Conservation (phyloP, 2,329 filamentous ascomycete genomes). For the Penicillium sp. region DNA sequence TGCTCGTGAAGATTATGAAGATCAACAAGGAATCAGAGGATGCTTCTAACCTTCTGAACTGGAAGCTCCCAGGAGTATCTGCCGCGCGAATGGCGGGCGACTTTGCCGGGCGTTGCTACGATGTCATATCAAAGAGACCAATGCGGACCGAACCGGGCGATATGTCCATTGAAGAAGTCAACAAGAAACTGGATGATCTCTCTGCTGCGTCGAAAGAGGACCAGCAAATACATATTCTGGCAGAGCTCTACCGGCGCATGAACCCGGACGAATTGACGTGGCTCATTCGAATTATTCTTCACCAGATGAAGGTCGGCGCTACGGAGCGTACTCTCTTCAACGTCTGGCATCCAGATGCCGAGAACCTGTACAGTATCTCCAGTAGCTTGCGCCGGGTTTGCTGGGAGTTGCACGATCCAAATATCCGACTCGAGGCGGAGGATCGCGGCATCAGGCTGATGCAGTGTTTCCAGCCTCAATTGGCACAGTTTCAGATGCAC, state of each 20-base stretch:
- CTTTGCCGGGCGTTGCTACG: constrained; percentile 87
- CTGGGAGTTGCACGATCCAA: constrained; percentile 84
- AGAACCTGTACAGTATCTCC: constrained; percentile 83
- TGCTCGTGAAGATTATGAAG: constrained; percentile 90
- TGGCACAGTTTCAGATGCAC: constrained; percentile 89
- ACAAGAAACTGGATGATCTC: constrained; percentile 79
- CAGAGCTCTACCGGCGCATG: constrained; percentile 87
- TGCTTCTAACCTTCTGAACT: constrained; percentile 82
- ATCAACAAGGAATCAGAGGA: constrained; percentile 92
- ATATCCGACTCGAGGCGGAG: constrained; percentile 73
- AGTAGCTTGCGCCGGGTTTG: constrained; percentile 90
- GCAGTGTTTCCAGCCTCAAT: constrained; percentile 95
- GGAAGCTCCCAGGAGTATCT: constrained; percentile 83
- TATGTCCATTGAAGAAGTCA: constrained; percentile 89
- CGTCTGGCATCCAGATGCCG: constrained; percentile 79
- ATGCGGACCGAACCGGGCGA: constrained; percentile 75
- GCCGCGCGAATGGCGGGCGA: constrained; percentile 77
- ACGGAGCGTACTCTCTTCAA: constrained; percentile 89
- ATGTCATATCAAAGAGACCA: constrained; percentile 82
- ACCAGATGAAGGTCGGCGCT: constrained; percentile 75
- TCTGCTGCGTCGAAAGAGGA: constrained; percentile 77
- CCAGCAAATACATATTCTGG: constrained; percentile 81
- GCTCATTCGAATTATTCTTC: constrained; percentile 91
- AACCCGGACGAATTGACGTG: constrained; percentile 92
- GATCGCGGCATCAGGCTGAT: constrained; percentile 79